Percentiles rank a stretch among this genome's conserved stretches.
phyloP scores from a whole-genome alignment of 495 filamentous ascomycete genomes.

The Xylaria scruposa region DNA sequence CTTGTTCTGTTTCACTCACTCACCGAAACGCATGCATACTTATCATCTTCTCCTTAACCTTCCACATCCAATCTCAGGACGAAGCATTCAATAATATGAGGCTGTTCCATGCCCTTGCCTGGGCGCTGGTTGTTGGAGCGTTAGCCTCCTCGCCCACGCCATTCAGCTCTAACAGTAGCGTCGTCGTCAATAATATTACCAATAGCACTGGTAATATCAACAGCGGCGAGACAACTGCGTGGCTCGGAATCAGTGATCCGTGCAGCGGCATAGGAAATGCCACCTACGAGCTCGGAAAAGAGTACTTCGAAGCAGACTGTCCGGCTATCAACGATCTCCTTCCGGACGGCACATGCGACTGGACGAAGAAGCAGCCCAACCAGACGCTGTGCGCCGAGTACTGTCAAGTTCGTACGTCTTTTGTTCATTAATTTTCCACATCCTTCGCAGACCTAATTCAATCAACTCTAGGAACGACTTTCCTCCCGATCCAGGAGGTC shows the following conservation, averaged over 20 bases:
- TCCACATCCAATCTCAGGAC: not conserved
- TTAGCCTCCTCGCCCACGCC: not conserved
- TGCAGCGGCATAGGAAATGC: constrained; percentile 4
- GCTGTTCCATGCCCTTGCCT: not conserved
- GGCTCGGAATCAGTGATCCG: not conserved
- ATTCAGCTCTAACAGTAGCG: too few species aligned
- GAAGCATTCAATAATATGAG: not conserved
- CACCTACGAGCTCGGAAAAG: not conserved
- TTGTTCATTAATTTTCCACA: not conserved
- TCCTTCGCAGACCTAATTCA: too few species aligned
- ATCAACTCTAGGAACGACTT: constrained; percentile 2
- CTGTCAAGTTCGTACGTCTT: constrained; percentile 21
- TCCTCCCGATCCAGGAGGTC: constrained; percentile 9
- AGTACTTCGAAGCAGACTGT: constrained; percentile 12
- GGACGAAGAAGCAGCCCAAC: not conserved
- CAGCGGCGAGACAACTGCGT: not conserved
- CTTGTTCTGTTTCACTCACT: not conserved
- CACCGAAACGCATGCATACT: not conserved
- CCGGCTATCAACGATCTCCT: constrained; percentile 2
- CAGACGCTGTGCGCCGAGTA: not conserved
- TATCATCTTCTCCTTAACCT: not conserved
- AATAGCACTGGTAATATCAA: not conserved
- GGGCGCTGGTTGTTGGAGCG: not conserved
- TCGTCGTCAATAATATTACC: not conserved
- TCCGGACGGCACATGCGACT: constrained; percentile 16